Evolutionary conservation across 2,329 filamentous ascomycete genomes (phyloP), one percentile per base, ranked within the genome.

Genomic region (Tetracladium maxilliforme): DNA sequence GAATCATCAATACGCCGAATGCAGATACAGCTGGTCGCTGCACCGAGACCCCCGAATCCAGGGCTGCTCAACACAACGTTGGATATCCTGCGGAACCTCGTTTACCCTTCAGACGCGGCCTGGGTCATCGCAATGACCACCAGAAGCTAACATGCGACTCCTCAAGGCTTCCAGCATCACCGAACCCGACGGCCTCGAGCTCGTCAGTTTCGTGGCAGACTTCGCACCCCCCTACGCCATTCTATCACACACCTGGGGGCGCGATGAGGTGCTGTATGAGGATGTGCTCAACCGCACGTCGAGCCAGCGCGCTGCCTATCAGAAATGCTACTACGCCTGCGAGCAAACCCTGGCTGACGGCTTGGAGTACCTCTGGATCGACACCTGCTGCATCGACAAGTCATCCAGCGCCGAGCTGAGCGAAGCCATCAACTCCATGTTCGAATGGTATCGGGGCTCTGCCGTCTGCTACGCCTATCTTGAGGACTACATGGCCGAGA

Each of bases 221-320:
- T n/a, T n/a, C n/a, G n/a, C n/a, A n/a, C 48, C 47, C 0, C 33
- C 25, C 4, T 56, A 55, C 23, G 49, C 49, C 7, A 54, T 54
- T 21, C 43, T 56, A 10, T 54, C 51, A 1, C 52, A 55, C 26
- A 47, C 43, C 2, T 54, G 50, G 51, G 40, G 37, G 3, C 26
- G 32, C 14, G 38, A 42, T n/a, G 49, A 49, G 27, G 38, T 51
- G 13, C 45, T 42, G 3, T 43, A 49, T 20, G 33, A 45, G 23
- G 43, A 48, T 19, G 27, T 7, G 17, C 4, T 6, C 17, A 18
- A 14, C 10, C 16, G 16, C 14, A 19, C 11, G 18, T 11, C 18
- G 18, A n/a, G 9, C 8, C 8, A 8, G 18, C 8, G 11, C 9
- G 18, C 18, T 19, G 24, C 22, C 7, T 30, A 28, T 16, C 16